These are phyloP conservation scores for Thinopyrum elongatum DNA, from an alignment of 176 grass and related monocot genomes.

Conservation along the genomic window DNA sequence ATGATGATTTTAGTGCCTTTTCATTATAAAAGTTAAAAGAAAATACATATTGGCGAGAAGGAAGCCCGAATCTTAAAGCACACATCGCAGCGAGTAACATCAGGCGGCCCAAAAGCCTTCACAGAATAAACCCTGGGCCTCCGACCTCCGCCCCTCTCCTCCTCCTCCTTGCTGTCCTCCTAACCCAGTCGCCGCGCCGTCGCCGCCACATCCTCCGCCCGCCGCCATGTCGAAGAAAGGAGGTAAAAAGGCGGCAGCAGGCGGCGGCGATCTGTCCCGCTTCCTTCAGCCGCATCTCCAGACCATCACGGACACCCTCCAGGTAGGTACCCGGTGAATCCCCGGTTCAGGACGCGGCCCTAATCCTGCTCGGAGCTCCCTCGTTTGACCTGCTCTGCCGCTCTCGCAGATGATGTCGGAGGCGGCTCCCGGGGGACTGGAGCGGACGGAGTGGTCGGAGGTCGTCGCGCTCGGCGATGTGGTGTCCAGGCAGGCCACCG, in stretches of 20 bases:
- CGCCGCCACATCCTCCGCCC: background rate
- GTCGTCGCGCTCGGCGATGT: slow-evolving; percentile 65
- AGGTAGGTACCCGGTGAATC: slow-evolving; percentile 34
- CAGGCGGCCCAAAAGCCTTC: slow-evolving; percentile 7
- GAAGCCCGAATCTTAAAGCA: background rate
- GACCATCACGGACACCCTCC: slow-evolving; percentile 64
- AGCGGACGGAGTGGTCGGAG: slow-evolving; percentile 77
- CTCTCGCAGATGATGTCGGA: slow-evolving; percentile 61
- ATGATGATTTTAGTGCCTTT: too few relatives aligned
- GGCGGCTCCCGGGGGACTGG: slow-evolving; percentile 38
- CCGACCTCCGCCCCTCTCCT: slow-evolving; percentile 5
- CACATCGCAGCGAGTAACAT: background rate
- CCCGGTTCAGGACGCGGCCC: background rate
- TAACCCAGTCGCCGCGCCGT: background rate
- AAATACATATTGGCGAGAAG: background rate
- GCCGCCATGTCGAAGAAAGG: slow-evolving; percentile 52
- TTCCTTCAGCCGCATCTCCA: slow-evolving; percentile 50
- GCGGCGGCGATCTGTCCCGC: slow-evolving; percentile 49
- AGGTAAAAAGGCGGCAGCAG: slow-evolving; percentile 32
- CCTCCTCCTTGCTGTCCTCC: background rate
- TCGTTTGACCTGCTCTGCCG: background rate
- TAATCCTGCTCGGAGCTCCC: background rate
- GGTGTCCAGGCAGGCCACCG: slow-evolving; percentile 84
- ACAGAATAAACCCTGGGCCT: slow-evolving; percentile 21
- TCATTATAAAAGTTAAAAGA: too few relatives aligned